Conservation (phyloP, 441 rosid genomes). For the Pelargonium fulgidum region DNA sequence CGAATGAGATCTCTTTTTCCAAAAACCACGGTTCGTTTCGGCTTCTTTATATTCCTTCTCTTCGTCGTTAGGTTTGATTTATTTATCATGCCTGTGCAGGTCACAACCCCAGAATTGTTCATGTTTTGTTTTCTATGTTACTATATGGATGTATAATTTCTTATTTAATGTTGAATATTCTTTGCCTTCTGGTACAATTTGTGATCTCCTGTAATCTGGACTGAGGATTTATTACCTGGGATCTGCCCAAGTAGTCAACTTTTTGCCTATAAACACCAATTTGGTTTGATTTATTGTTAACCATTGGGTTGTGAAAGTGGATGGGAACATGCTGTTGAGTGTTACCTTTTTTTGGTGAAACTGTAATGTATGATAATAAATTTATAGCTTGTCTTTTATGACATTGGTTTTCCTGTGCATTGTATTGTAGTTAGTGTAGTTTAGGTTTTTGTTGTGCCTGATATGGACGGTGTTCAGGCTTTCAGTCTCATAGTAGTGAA, state of each 20-base stretch:
- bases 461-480: background rate
- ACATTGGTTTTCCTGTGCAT: background rate
- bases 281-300: background rate
- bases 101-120: constrained; percentile 2
- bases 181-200: background rate
- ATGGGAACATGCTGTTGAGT: background rate
- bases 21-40: background rate
- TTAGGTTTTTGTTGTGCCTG: background rate
- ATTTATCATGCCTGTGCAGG: background rate
- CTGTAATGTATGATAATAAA: background rate
- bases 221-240: background rate
- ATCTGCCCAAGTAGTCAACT: background rate
- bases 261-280: background rate
- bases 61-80: background rate
- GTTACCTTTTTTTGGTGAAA: background rate
- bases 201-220: background rate
- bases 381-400: background rate
- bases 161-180: background rate
- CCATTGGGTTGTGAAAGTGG: background rate
- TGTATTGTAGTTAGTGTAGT: background rate
- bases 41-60: background rate
- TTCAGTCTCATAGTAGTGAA: background rate
- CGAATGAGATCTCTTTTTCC: background rate
- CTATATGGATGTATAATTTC: background rate
- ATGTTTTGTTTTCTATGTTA: too few relatives aligned